These are phyloP conservation scores for Pleurozium schreberi DNA, from an alignment of 225 moss, liverwort and hornwort species.

Conservation along the genomic window DNA sequence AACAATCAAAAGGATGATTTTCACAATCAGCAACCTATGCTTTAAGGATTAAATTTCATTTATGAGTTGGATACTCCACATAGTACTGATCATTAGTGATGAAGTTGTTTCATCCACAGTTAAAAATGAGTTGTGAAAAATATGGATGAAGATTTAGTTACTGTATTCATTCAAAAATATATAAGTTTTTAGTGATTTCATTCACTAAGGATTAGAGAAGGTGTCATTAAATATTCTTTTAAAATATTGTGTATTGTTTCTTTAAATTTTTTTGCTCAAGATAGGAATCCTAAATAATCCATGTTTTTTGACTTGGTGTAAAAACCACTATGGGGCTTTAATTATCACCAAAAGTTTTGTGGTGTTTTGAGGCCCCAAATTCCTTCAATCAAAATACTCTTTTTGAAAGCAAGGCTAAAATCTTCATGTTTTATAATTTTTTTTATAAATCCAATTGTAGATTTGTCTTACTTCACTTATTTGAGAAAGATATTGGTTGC, in stretches of 20 bases:
- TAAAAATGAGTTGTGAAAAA: neutral
- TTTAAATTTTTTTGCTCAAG: neutral
- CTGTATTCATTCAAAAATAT: neutral
- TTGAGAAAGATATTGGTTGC: neutral
- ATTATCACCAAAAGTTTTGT: too few relatives aligned
- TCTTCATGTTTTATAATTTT: too few relatives aligned
- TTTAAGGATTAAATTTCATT: neutral
- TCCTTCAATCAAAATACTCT: neutral
- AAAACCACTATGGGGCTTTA: too few relatives aligned
- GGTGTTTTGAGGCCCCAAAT: neutral
- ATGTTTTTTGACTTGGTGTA: accelerated
- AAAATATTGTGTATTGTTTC: neutral
- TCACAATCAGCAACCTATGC: too few relatives aligned
- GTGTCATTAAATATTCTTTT: too few relatives aligned
- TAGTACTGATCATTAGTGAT: neutral
- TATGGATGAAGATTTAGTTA: neutral
- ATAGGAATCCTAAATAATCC: accelerated
- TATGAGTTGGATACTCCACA: accelerated
- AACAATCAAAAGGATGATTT: too few relatives aligned
- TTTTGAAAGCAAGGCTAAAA: neutral
- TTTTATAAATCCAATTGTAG: too few relatives aligned
- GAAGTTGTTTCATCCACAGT: neutral
- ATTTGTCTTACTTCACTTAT: neutral
- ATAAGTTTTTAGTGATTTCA: neutral
- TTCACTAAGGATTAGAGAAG: accelerated